phyloP scores from a whole-genome alignment of 441 rosid species.

The Syzygium malaccense region DNA sequence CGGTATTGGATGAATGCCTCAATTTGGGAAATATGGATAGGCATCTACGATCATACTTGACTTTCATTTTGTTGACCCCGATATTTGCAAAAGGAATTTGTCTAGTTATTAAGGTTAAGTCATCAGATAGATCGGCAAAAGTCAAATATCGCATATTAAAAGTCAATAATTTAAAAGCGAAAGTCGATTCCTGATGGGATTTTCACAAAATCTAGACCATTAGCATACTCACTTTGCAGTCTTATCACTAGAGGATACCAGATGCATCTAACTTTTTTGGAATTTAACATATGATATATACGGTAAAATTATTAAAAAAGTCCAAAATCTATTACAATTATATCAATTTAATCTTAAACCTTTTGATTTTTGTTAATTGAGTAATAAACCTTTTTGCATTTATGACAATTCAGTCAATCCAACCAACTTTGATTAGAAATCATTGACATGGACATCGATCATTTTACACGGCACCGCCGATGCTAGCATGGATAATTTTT shows the following conservation, averaged over 20 bases:
- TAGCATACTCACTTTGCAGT: neutral
- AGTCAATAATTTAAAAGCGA: neutral
- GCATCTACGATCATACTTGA: neutral
- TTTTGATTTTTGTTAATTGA: too few relatives aligned
- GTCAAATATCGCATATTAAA: neutral
- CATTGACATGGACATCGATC: too few relatives aligned
- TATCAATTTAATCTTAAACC: too few relatives aligned
- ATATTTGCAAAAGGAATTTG: neutral
- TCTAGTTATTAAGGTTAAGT: neutral
- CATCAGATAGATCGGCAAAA: neutral
- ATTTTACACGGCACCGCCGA: fast-evolving
- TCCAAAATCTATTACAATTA: too few relatives aligned
- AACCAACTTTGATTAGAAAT: too few relatives aligned
- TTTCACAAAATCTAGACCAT: neutral
- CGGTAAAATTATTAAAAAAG: too few relatives aligned
- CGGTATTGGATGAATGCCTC: neutral
- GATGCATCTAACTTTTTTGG: neutral
- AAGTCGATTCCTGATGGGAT: neutral
- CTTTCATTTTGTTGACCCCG: neutral
- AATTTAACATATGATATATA: neutral
- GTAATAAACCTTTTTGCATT: too few relatives aligned
- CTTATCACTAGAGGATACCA: neutral
- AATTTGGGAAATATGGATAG: neutral
- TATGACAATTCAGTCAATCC: too few relatives aligned
- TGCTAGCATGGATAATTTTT: too few relatives aligned